Evolutionary conservation across 177 flowering plant species (phyloP).

Genomic region (Telopea speciosissima): DNA sequence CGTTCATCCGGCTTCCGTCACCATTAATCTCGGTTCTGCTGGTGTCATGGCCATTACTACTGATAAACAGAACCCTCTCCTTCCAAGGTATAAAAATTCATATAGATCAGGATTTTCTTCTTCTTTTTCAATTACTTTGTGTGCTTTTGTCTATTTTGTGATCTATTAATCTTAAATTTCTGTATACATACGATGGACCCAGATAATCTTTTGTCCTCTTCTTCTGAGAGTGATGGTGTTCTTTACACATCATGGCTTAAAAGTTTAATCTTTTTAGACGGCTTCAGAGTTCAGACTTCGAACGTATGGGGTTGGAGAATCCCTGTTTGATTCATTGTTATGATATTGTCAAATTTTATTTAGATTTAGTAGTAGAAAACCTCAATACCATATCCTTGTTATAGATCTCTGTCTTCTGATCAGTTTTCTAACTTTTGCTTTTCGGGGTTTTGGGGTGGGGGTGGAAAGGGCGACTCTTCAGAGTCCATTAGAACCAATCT

Average conservation of each 20-base stretch:
- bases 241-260: too few species aligned
- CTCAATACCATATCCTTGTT: too few species aligned
- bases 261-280: too few species aligned
- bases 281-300: neutral
- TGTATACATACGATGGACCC: neutral
- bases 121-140: neutral
- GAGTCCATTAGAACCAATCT: neutral
- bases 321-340: neutral
- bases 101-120: neutral
- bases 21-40: slow-evolving; percentile 53
- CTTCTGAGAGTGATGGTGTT: too few species aligned
- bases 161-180: neutral
- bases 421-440: neutral
- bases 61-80: slow-evolving; percentile 69
- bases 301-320: neutral
- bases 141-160: neutral
- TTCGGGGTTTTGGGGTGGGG: neutral
- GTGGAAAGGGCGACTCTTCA: too few species aligned
- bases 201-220: too few species aligned
- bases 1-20: slow-evolving; percentile 47
- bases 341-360: neutral
- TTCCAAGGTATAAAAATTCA: slow-evolving; percentile 61
- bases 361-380: too few species aligned
- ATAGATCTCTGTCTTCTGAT: neutral
- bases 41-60: slow-evolving; percentile 62